Conservation (phyloP, 345 rosid species). For the Noccaea caerulescens region DNA sequence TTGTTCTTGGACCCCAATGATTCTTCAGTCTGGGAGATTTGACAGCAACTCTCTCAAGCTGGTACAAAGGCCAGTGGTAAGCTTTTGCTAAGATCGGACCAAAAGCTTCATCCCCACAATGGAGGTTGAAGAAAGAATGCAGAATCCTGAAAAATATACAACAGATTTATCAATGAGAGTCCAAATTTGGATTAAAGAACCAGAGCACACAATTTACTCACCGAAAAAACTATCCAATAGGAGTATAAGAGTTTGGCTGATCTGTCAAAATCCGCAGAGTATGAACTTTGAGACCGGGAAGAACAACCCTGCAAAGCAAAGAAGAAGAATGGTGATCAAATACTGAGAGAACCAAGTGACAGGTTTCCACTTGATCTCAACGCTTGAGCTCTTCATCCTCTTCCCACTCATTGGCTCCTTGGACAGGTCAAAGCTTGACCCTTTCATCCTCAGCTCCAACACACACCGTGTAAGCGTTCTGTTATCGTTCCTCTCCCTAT, state of each 20-base stretch:
- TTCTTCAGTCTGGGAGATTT: conserved; percentile 30
- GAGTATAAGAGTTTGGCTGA: background rate
- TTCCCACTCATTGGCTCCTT: conserved; percentile 81
- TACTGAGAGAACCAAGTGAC: conserved; percentile 79
- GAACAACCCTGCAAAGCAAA: conserved; percentile 67
- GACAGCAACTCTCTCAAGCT: conserved; percentile 24
- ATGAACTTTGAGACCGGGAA: conserved; percentile 69
- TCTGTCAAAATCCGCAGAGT: conserved; percentile 60
- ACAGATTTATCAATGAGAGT: conserved; percentile 8
- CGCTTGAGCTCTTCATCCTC: conserved; percentile 94
- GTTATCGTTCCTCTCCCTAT: conserved; percentile 68
- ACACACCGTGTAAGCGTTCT: conserved; percentile 74
- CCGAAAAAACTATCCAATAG: conserved; percentile 3
- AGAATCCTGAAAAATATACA: conserved; percentile 21
- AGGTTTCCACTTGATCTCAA: conserved; percentile 95
- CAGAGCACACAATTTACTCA: conserved; percentile 11
- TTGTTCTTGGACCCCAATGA: conserved; percentile 30
- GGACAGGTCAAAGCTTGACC: conserved; percentile 80
- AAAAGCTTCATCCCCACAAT: conserved; percentile 58
- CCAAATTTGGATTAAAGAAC: conserved; percentile 7
- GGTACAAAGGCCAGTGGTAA: background rate
- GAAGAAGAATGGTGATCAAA: conserved; percentile 60
- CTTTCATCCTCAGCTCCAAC: conserved; percentile 94
- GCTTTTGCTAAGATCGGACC: conserved; percentile 51
- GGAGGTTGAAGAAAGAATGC: conserved; percentile 37